Base-by-base conservation (phyloP, 805 yeast genomes). In the Torulaspora maleeae region DNA sequence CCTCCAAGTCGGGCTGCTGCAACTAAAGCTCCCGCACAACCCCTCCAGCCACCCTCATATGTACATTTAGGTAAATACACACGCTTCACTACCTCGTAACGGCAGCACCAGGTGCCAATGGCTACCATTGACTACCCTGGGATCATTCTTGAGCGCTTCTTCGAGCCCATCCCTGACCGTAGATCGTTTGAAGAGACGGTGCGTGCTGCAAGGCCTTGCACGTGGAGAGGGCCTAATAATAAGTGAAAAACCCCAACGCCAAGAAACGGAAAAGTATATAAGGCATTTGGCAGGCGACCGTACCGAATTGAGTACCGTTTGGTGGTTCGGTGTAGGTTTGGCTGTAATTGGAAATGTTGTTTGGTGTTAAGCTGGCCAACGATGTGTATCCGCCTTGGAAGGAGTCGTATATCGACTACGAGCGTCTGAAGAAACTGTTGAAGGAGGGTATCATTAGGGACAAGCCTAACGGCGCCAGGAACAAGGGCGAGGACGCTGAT, bases 321-420 rank as follows among this genome's bases (percentile, higher is more conserved):
- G 22, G 16, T 22, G 10, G 17, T 4, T 15, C 12, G 25, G 4
- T 22, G 10, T 30, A 16, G 35, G 12, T 15, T 16, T 3, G 20
- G 19, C 17, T 9, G 17, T 19, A 9, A 16, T 30, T 4, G 20
- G 35, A 16, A 15, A 89, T 93, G 98, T 69, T 91, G 44, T 91
- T 91, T 61, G 95, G 95, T 43, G 86, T 78, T 41, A 87, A 86
- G 61, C 73, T 91, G 45, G 82, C 83, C 43, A 80, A 79, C 53
- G 97, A 90, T 63, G 79, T 80, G 28, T 88, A 85, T 67, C 80
- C 80, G 37, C 95, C 97, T 1, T 91, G 99, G 99, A 83, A 78
- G 63, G 77, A 75, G 27, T 74, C 80, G 59, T 86, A 85, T 61
- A 74, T 86, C 48, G 71, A 78, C 59, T 86, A 86, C 61, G 85